Base-by-base conservation (phyloP, 768 basidiomycete species). In the Peribolospora baueri region DNA sequence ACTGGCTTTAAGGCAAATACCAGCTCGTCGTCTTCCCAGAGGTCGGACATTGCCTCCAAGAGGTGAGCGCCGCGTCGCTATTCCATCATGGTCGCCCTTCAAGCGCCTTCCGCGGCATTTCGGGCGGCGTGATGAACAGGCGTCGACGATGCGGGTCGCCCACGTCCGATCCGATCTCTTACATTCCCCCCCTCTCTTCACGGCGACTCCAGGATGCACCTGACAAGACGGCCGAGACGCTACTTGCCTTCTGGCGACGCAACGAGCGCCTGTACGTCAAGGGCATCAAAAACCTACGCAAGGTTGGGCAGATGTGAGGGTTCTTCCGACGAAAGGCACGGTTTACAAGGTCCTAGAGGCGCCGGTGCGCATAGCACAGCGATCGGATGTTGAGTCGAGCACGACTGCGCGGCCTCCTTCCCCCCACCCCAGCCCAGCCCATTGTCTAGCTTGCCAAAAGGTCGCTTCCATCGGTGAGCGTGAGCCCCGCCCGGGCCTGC, bases 11-110 rank as follows among this genome's bases (percentile, higher is more conserved):
- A 65, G 75, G 77, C 41, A 95, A 93, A 66, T 98, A 95, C 68
- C 91, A 95, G 68, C 74, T 95, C 66, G 80, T 75, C 36, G 86
- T 98, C 43, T 74, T 91, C 57, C 75, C 78, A 7, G 78, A 79
- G 42, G 84, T 85, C 0, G 91, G 93, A 0, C 93, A 98, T 64
- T 83, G 93, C 71, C 65, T 98, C 36, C 91, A 97, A 49, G 91
- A 95, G 74, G 87, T 86, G 54, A 48, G 75, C 65, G 9, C 25
- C 14, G 2, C 52, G 8, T n/a, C 25, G 48, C 49, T 42, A 47
- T 52, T 51, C 14, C 25, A 41, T n/a, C 39, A 5, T 4, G 1
- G 25, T 25, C 25, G 25, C 25, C 25, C 25, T 25, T 25, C 25
- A 25, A 25, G 25, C 25, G 25, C 25, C 54, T 36, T 43, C 41